phyloP scores from a whole-genome alignment of 2,329 filamentous ascomycete genomes.

The Pseudogymnoascus sp. region DNA sequence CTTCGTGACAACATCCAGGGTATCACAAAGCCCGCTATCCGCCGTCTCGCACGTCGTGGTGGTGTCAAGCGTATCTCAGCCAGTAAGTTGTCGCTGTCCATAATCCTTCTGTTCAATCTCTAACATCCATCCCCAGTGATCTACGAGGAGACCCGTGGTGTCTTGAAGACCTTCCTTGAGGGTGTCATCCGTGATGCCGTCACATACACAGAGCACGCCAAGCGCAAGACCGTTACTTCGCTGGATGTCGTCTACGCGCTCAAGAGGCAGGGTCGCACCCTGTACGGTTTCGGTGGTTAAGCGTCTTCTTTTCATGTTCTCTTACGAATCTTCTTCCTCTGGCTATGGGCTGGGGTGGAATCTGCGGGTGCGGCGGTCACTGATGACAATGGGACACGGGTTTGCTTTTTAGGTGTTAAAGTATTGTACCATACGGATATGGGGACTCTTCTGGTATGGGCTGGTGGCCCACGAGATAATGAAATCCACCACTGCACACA shows the following conservation, averaged over 20 bases:
- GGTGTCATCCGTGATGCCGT: slow-evolving; percentile 71
- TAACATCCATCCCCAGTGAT: slow-evolving; percentile 47
- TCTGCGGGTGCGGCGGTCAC: slow-evolving; percentile 7
- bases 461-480: slow-evolving; percentile 16
- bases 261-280: slow-evolving; percentile 58
- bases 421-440: slow-evolving; percentile 24
- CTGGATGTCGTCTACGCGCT: slow-evolving; percentile 57
- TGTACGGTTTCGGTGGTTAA: slow-evolving; percentile 63
- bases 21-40: slow-evolving; percentile 97
- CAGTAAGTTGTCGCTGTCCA: slow-evolving; percentile 43
- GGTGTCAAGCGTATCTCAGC: slow-evolving; percentile 99
- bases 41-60: slow-evolving; percentile 96
- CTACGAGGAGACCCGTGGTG: slow-evolving; percentile 76
- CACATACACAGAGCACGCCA: slow-evolving; percentile 77
- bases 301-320: slow-evolving; percentile 16
- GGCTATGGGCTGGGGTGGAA: slow-evolving; percentile 11
- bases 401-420: slow-evolving; percentile 22
- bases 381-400: slow-evolving; percentile 19
- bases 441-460: slow-evolving; percentile 19
- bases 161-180: slow-evolving; percentile 78
- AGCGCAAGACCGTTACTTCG: slow-evolving; percentile 65
- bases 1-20: slow-evolving; percentile 99
- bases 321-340: slow-evolving; percentile 22
- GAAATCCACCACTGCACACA: slow-evolving; percentile 13
- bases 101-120: neutral